phyloP scores from a whole-genome alignment of 164 flowering plant species.

The Pachysandra terminalis region DNA sequence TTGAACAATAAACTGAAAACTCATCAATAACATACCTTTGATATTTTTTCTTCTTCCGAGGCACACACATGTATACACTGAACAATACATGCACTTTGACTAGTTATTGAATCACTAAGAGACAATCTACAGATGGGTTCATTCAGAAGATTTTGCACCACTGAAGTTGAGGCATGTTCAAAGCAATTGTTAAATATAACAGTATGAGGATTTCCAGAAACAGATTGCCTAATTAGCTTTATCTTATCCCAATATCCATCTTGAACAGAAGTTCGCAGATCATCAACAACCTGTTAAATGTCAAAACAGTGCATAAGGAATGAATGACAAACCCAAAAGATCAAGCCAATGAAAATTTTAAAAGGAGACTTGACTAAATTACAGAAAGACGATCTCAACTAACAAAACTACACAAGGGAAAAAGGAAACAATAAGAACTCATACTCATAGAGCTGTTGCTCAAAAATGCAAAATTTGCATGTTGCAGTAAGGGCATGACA shows the following conservation, averaged over 20 bases:
- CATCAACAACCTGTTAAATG: constrained; percentile 63
- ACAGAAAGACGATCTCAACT: too few relatives aligned
- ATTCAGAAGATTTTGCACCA: constrained; percentile 34
- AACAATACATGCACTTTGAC: constrained; percentile 39
- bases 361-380: too few relatives aligned
- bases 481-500: too few relatives aligned
- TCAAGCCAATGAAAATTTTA: too few relatives aligned
- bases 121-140: constrained; percentile 42
- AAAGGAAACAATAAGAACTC: too few relatives aligned
- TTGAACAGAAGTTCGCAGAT: constrained; percentile 33
- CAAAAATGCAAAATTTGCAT: too few relatives aligned
- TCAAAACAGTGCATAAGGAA: constrained; percentile 1
- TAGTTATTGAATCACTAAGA: constrained; percentile 29
- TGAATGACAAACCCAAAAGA: too few relatives aligned
- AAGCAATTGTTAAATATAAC: constrained; percentile 43
- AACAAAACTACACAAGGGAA: too few relatives aligned
- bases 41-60: constrained; percentile 33
- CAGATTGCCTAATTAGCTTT: constrained; percentile 42
- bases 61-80: constrained; percentile 29
- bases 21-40: constrained; percentile 32
- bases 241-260: constrained; percentile 33
- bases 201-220: constrained; percentile 41
- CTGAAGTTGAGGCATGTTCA: constrained; percentile 20
- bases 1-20: too few relatives aligned
- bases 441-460: too few relatives aligned